Percentiles rank a stretch among this genome's conserved stretches.
phyloP scores from a whole-genome alignment of 1,284 basidiomycete genomes.

The Hymenochaete sp. region DNA sequence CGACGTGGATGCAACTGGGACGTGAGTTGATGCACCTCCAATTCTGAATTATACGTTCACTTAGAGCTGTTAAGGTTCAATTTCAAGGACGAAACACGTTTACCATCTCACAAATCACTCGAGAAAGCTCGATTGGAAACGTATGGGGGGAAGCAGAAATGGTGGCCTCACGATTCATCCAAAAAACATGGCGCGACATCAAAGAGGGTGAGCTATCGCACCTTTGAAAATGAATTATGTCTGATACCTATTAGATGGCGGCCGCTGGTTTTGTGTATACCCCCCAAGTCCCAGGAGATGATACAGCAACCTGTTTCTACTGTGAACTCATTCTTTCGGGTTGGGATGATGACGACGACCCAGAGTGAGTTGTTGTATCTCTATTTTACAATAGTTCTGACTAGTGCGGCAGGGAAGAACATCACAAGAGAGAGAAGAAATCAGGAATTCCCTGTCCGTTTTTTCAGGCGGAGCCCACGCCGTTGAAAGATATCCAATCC shows the following conservation, averaged over 20 bases:
- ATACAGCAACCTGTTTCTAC: conserved; percentile 71
- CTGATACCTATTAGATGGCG: conserved; percentile 52
- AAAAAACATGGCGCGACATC: conserved; percentile 62
- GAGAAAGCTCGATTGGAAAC: conserved; percentile 63
- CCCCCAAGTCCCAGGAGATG: conserved; percentile 54
- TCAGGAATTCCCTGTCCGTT: conserved; percentile 42
- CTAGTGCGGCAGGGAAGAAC: conserved; percentile 45
- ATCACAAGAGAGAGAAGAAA: conserved; percentile 47
- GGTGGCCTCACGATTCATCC: conserved; percentile 66
- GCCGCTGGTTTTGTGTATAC: conserved; percentile 75
- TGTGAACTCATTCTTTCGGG: conserved; percentile 67
- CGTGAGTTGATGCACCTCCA: conserved; percentile 33
- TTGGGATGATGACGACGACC: conserved; percentile 77
- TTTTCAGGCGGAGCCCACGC: conserved; percentile 27
- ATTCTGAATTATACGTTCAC: neutral
- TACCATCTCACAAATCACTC: conserved; percentile 60
- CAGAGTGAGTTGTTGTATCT: conserved; percentile 47
- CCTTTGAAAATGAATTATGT: conserved; percentile 1
- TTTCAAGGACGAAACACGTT: conserved; percentile 46
- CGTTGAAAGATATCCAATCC: conserved; percentile 10
- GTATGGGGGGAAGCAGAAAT: conserved; percentile 41
- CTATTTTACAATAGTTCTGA: conserved; percentile 1
- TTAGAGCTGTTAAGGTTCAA: conserved; percentile 34
- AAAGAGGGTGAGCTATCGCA: conserved; percentile 30
- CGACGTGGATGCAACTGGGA: conserved; percentile 46